Base-by-base conservation (phyloP, 1,284 basidiomycete species). In the Boletus mariae region DNA sequence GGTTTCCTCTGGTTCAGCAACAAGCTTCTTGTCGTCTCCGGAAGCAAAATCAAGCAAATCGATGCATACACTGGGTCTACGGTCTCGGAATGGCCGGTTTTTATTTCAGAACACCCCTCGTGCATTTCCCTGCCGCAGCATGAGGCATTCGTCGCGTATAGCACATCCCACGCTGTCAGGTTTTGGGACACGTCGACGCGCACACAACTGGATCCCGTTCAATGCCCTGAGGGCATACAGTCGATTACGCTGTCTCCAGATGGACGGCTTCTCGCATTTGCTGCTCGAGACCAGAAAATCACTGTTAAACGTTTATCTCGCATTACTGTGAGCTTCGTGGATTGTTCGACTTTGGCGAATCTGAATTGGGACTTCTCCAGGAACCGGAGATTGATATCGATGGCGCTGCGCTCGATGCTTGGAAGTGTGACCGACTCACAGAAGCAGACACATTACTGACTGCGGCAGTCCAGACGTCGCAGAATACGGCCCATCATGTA, bases 171-270 rank as follows among this genome's bases (percentile, higher is more conserved):
- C 20, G 20, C 20, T 20, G 20, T 20, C 20, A 20, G 20, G 20
- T 20, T 48, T 23, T 47, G 43, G 13, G 31, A 47, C n/a, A 12
- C 34, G 11, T n/a, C 25, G 29, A 45, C 42, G 17, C 31, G 23
- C 20, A 31, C 37, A 1, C 43, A 37, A 4, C 10, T 28, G 5
- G 4, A 13, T 17, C 12, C 23, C 23, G 34, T 34, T 17, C 12
- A 46, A n/a, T 31, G 47, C 23, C 3, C 17, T 17, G 35, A 59
- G 13, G 57, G 60, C 6, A 45, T 32, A 26, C 37, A 54, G 8
- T 46, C 55, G 17, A 54, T 58, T 11, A 31, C 55, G 10, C 17
- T 60, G 17, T 57, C 58, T 43, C 46, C 48, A 13, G 29, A 49
- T 4, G 35, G 31, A 10, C 51, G 10, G 17, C 20, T 35, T 26